A percentile compares a stretch with the other conserved stretches of the same genome.
These are phyloP conservation scores for Metarhizium sp. DNA, from an alignment of 2,329 filamentous ascomycete species.

Conservation along the genomic window DNA sequence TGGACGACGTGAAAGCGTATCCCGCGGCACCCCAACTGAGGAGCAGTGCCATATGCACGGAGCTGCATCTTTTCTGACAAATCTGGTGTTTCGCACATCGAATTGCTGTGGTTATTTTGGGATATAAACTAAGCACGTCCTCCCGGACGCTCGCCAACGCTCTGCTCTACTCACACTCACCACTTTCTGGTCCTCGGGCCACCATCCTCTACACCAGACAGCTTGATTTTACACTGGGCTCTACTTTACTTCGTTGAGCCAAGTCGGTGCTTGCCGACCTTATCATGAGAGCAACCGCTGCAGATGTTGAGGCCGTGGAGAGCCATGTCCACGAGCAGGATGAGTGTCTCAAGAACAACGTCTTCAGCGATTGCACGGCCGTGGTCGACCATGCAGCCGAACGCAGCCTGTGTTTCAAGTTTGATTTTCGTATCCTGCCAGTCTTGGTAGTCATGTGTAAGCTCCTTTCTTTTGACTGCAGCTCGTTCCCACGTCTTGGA, in stretches of 20 bases:
- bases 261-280: not conserved
- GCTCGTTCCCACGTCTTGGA: not conserved
- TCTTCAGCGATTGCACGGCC: constrained; percentile 14
- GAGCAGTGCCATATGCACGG: too few species aligned
- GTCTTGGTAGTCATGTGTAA: constrained; percentile 44
- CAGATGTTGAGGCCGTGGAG: constrained; percentile 4
- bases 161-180: too few species aligned
- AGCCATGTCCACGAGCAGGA: constrained; percentile 8
- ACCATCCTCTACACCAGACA: too few species aligned
- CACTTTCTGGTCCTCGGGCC: too few species aligned
- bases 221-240: too few species aligned
- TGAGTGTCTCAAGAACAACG: constrained; percentile 7
- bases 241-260: not conserved
- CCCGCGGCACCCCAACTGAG: too few species aligned
- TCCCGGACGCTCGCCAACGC: not conserved
- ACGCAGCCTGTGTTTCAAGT: constrained; percentile 41
- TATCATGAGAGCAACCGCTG: constrained; percentile 3
- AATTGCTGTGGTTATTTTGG: not conserved
- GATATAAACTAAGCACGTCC: not conserved
- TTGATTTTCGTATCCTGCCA: constrained; percentile 44
- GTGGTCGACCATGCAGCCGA: constrained; percentile 35
- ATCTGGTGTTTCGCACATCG: too few species aligned
- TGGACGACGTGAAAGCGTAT: too few species aligned
- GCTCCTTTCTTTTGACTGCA: constrained; percentile 1
- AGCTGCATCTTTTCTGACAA: too few species aligned